Percentiles rank a stretch among this genome's conserved stretches.
These are phyloP conservation scores for Eutrema yunnanense DNA, from an alignment of 345 rosid genomes.

Conservation along the genomic window DNA sequence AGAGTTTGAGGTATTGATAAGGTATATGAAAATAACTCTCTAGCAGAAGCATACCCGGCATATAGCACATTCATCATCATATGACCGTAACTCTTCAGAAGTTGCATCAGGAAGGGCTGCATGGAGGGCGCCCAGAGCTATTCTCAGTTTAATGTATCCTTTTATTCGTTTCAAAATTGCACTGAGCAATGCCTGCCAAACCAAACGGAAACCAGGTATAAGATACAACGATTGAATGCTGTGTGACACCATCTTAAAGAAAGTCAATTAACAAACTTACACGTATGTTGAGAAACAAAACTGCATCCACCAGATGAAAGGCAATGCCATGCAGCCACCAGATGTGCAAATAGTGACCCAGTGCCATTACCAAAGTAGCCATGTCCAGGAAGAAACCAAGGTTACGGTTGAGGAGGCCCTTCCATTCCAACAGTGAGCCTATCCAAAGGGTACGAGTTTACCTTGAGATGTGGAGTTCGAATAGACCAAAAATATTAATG, in stretches of 20 bases:
- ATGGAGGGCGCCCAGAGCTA: slow-evolving; percentile 84
- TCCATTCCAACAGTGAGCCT: slow-evolving; percentile 95
- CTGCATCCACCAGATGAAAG: slow-evolving; percentile 87
- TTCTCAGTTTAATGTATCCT: slow-evolving; percentile 80
- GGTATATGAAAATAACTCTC: slow-evolving; percentile 3
- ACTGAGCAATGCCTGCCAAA: slow-evolving; percentile 81
- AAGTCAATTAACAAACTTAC: slow-evolving; percentile 42
- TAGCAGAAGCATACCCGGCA: slow-evolving; percentile 66
- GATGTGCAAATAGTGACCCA: slow-evolving; percentile 82
- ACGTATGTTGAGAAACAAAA: slow-evolving; percentile 85
- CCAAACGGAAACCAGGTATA: slow-evolving; percentile 8
- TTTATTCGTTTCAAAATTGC: slow-evolving; percentile 82
- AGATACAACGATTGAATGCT: background rate
- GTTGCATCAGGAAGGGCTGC: slow-evolving; percentile 99
- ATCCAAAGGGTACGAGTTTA: slow-evolving; percentile 19
- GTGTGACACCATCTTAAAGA: background rate
- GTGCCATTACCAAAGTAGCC: slow-evolving; percentile 87
- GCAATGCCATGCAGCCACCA: slow-evolving; percentile 99
- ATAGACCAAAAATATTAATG: background rate
- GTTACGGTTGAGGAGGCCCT: slow-evolving; percentile 81
- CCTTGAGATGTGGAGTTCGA: background rate
- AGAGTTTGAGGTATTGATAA: slow-evolving; percentile 10
- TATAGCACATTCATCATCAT: slow-evolving; percentile 98
- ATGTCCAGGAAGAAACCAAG: slow-evolving; percentile 91
- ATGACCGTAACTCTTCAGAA: slow-evolving; percentile 71